Conservation (phyloP, 208 protist genomes). For the Paratrypanosoma confusum region DNA sequence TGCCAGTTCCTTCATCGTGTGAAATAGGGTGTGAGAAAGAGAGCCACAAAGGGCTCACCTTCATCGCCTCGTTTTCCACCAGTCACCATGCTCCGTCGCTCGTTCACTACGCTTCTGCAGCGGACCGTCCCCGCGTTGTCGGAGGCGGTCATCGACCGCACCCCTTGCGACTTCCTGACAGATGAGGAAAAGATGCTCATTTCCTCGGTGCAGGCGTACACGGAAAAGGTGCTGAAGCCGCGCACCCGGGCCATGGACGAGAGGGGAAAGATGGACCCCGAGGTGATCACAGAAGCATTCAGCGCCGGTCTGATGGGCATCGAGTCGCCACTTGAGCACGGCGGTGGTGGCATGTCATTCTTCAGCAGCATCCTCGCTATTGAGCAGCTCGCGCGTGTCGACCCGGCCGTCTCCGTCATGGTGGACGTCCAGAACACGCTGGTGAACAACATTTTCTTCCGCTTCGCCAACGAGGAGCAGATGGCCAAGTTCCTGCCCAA, state of each 20-base stretch:
- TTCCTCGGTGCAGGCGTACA: conserved; percentile 56
- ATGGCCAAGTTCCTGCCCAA: conserved; percentile 81
- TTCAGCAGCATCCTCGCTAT: conserved; percentile 72
- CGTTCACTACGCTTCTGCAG: no score
- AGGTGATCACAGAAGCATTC: conserved; percentile 65
- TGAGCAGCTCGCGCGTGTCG: conserved; percentile 80
- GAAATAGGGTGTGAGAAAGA: no score
- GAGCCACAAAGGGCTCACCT: no score
- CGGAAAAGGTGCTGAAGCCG: conserved; percentile 47
- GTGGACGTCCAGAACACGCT: conserved; percentile 91
- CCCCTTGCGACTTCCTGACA: conserved; percentile 28
- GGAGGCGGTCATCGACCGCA: conserved; percentile 10
- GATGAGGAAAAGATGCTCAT: conserved; percentile 68
- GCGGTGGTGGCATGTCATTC: conserved; percentile 63
- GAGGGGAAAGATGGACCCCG: conserved; percentile 40
- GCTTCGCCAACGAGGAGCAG: conserved; percentile 65
- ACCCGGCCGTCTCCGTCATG: conserved; percentile 75
- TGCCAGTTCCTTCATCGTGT: no score
- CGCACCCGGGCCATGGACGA: conserved; percentile 73
- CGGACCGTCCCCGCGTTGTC: no score
- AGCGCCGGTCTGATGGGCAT: conserved; percentile 78
- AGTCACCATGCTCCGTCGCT: no score
- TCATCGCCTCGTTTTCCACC: no score
- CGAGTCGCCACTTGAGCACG: conserved; percentile 49
- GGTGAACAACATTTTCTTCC: conserved; percentile 80